Evolutionary conservation across 2,329 filamentous ascomycete genomes (phyloP).

Genomic region (Cladophialophora immunda): DNA sequence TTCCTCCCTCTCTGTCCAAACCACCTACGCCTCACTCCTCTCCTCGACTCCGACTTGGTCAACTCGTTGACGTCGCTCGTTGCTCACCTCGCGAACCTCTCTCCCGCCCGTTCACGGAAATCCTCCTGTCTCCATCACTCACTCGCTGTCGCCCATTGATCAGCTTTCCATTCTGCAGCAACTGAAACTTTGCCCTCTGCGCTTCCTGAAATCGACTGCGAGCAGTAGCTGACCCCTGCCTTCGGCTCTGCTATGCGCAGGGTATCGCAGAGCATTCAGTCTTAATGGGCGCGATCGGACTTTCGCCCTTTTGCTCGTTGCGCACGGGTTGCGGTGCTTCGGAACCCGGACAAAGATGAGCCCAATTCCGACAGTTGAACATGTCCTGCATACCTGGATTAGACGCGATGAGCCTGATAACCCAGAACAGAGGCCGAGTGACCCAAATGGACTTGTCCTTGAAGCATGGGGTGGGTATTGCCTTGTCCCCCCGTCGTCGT

Average conservation of each 20-base stretch:
- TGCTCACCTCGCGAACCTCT: not conserved
- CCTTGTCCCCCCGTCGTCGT: not conserved
- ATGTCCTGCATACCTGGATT: conserved; percentile 34
- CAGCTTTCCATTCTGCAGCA: not conserved
- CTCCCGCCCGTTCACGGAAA: not conserved
- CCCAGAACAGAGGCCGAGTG: conserved; percentile 35
- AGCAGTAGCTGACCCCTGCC: not conserved
- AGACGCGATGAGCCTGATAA: conserved; percentile 34
- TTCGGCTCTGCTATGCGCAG: conserved; percentile 19
- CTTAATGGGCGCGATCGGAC: conserved; percentile 29
- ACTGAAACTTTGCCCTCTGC: not conserved
- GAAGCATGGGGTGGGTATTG: conserved; percentile 48
- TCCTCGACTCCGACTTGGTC: not conserved
- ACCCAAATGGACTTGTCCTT: conserved; percentile 45
- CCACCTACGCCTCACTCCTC: not conserved
- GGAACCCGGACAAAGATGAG: conserved; percentile 31
- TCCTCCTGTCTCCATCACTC: not conserved
- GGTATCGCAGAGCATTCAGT: conserved; percentile 5
- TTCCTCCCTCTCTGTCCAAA: conserved; percentile 1
- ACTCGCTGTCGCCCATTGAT: conserved; percentile 1
- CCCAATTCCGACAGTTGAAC: conserved; percentile 29
- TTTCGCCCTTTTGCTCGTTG: not conserved
- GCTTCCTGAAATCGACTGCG: not conserved
- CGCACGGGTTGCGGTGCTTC: conserved; percentile 12
- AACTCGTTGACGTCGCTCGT: not conserved